Evolutionary conservation across 2,329 filamentous ascomycete species (phyloP).

Genomic region (Dothistroma septosporum): DNA sequence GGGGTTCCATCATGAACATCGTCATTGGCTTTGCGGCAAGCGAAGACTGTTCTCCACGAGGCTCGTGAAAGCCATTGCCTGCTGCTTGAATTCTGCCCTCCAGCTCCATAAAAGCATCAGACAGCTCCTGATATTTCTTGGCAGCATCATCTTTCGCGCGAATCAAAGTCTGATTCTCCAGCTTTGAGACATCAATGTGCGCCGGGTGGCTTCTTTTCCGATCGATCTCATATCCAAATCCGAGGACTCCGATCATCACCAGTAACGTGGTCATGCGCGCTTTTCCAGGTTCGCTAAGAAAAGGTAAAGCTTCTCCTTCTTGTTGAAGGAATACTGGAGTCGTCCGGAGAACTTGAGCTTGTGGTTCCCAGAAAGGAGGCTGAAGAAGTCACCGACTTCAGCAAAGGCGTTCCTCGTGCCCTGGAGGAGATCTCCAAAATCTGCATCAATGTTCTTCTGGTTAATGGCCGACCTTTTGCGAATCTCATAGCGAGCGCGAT

Average conservation of each 20-base stretch:
- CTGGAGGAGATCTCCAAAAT: conserved; percentile 12
- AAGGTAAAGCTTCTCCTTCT: conserved; percentile 13
- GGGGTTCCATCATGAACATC: too few species aligned
- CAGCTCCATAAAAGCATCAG: too few species aligned
- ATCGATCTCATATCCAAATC: too few species aligned
- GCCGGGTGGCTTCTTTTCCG: too few species aligned
- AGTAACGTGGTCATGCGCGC: conserved; percentile 17
- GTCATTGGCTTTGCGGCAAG: too few species aligned
- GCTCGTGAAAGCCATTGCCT: too few species aligned
- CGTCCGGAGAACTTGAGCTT: too few species aligned
- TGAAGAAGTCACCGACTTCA: conserved; percentile 19
- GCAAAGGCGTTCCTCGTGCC: conserved; percentile 18
- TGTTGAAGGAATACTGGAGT: conserved; percentile 13
- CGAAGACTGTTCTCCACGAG: too few species aligned
- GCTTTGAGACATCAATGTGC: not conserved
- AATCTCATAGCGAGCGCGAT: conserved; percentile 7
- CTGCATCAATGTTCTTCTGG: not conserved
- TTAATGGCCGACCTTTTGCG: not conserved
- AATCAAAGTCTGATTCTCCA: not conserved
- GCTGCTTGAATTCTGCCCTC: too few species aligned
- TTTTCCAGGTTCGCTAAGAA: conserved; percentile 19
- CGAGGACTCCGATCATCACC: conserved; percentile 20
- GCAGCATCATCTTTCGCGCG: too few species aligned
- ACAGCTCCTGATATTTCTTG: too few species aligned
- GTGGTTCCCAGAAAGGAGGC: too few species aligned